These are phyloP conservation scores for Gossypium trilobum DNA, from an alignment of 441 rosid genomes.

Conservation along the genomic window DNA sequence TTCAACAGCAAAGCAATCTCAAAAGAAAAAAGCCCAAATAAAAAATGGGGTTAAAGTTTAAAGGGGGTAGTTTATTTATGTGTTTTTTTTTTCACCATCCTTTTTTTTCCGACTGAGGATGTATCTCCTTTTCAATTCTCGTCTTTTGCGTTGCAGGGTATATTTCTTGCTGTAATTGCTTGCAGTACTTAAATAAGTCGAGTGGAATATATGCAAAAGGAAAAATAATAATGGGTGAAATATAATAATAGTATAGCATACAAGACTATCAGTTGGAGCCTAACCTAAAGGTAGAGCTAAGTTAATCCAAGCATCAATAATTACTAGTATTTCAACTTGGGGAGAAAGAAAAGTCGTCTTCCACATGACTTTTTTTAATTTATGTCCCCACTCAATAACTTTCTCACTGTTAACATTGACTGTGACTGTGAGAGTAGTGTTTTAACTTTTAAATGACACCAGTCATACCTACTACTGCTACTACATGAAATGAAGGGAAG, in stretches of 20 bases:
- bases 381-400: constrained; percentile 22
- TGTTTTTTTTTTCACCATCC: not conserved
- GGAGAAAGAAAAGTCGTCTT: constrained; percentile 10
- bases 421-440: not conserved
- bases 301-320: constrained; percentile 8
- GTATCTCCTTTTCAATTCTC: not conserved
- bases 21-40: not conserved
- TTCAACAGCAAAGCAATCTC: not conserved
- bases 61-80: not conserved
- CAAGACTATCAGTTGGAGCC: not conserved
- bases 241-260: not conserved
- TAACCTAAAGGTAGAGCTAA: not conserved
- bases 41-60: not conserved
- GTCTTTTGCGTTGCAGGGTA: not conserved
- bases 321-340: constrained; percentile 7
- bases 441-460: constrained; percentile 2
- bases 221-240: not conserved
- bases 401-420: not conserved
- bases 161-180: not conserved
- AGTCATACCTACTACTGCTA: not conserved
- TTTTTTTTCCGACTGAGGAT: not conserved
- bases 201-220: not conserved
- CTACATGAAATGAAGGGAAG: not conserved
- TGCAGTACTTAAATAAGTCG: not conserved
- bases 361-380: not conserved